Evolutionary conservation across 177 flowering plant genomes (phyloP).

Genomic region (Vitis hybrid): DNA sequence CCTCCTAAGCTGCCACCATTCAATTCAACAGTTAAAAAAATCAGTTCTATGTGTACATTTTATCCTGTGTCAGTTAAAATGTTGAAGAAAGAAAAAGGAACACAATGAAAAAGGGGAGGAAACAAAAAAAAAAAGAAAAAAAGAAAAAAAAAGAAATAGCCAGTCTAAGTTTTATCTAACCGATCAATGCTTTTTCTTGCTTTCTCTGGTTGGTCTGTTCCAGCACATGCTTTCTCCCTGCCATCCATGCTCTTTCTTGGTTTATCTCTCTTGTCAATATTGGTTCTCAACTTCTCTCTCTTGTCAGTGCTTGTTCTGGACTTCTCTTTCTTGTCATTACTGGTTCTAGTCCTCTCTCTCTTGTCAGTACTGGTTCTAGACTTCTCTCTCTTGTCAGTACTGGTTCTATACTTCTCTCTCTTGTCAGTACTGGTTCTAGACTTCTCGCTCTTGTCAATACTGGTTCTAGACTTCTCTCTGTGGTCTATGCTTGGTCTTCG

Average conservation of each 20-base stretch:
- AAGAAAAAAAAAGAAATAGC: slow-evolving; percentile 8
- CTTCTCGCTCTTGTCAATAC: too few relatives aligned
- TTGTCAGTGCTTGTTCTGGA: slow-evolving; percentile 35
- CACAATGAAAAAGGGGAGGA: neutral
- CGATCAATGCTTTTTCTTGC: slow-evolving; percentile 64
- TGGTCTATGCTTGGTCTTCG: slow-evolving; percentile 35
- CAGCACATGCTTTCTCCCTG: slow-evolving; percentile 29
- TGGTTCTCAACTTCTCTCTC: slow-evolving; percentile 39
- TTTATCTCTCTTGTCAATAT: slow-evolving; percentile 44
- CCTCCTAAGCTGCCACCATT: slow-evolving; percentile 70
- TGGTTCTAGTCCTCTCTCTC: slow-evolving; percentile 40
- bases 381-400: slow-evolving; percentile 42
- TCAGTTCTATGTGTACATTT: neutral
- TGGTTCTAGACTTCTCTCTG: slow-evolving; percentile 9
- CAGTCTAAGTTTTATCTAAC: slow-evolving; percentile 26
- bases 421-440: too few relatives aligned
- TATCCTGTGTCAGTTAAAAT: too few relatives aligned
- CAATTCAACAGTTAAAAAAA: slow-evolving; percentile 25
- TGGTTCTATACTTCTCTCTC: slow-evolving; percentile 32
- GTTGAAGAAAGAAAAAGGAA: too few relatives aligned
- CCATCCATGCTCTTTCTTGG: slow-evolving; percentile 39
- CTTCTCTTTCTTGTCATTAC: slow-evolving; percentile 41
- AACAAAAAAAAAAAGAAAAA: neutral
- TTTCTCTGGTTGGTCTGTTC: slow-evolving; percentile 44
- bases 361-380: slow-evolving; percentile 39